Base-by-base conservation (phyloP, 2,329 filamentous ascomycete genomes). In the Colletotrichum sp. region DNA sequence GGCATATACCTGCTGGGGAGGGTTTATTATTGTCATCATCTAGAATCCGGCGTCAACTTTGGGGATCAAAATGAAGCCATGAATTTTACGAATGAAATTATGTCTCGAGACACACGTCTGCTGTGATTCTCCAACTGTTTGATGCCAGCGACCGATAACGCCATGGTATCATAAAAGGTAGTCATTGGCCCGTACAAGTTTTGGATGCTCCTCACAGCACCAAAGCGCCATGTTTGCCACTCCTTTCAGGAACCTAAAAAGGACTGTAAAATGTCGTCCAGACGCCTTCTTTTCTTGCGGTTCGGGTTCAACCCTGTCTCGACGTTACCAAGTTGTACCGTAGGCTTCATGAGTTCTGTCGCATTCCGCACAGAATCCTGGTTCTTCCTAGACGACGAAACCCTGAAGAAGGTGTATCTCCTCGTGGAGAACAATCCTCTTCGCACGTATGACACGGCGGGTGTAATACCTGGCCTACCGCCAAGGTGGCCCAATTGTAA, bases 401-500 rank as follows among this genome's bases (percentile, higher is more conserved):
- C 55, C n/a, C 71, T 67, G 61, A 70, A 77, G 30, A 87, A 86
- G 0, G 82, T 85, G 64, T 82, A 84, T 13, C 80, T 78, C 22
- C 76, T 78, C 2, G 81, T 85, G 8, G 81, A 79, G 74, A 85
- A 85, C 16, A 85, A 52, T 2, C 85, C 84, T 5, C 81, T 79
- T 32, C 81, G 80, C 15, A 85, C 80, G 67, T 86, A 86, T 7
- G 83, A 82, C 6, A 84, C 84, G 25, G 79, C 81, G 10, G 78
- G 79, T 6, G 79, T 74, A n/a, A 86, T 84, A 15, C 84, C 82
- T 16, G 82, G 80, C 13, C 81, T 81, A 13, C 39, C 66, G 25
- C 81, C 79, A 64, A 79, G 84, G 70, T 87, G 85, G 6, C 85
- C 85, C 10, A 87, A 72, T 48, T 83, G 84, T 34, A 87, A 73